phyloP scores from a whole-genome alignment of 2,329 filamentous ascomycete genomes.

The Calonectria montana region DNA sequence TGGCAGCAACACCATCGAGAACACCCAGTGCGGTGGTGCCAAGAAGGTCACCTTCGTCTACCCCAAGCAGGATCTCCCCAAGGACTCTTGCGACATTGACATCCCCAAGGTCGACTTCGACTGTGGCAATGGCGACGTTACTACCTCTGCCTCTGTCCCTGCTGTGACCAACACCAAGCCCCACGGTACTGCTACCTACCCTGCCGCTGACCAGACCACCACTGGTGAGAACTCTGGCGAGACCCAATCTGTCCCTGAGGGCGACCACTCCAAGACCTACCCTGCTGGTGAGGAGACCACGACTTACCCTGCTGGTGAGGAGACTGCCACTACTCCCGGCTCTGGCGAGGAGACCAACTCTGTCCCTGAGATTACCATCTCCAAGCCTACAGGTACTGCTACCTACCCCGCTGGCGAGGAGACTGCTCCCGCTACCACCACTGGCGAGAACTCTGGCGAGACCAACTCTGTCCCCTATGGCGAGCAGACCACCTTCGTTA shows the following conservation, averaged over 20 bases:
- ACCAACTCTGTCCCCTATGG: constrained; percentile 10
- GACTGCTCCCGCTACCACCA: constrained; percentile 33
- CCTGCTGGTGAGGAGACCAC: constrained; percentile 32
- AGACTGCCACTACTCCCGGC: constrained; percentile 24
- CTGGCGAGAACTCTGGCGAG: constrained; percentile 24
- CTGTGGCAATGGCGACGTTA: constrained; percentile 60
- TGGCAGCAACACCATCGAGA: constrained; percentile 78
- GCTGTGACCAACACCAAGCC: constrained; percentile 16
- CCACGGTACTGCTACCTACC: background rate
- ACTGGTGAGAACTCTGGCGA: constrained; percentile 26
- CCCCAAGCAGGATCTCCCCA: constrained; percentile 66
- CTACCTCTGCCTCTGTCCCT: constrained; percentile 31
- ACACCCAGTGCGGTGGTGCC: constrained; percentile 93
- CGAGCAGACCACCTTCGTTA: constrained; percentile 35
- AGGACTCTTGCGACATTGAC: constrained; percentile 75
- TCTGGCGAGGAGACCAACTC: constrained; percentile 26
- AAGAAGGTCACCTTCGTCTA: constrained; percentile 80
- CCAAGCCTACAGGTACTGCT: constrained; percentile 13
- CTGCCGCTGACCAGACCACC: constrained; percentile 26
- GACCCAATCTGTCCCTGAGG: constrained; percentile 6
- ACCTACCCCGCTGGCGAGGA: constrained; percentile 27
- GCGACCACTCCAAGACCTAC: constrained; percentile 5
- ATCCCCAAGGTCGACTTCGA: constrained; percentile 82
- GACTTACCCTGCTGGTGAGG: constrained; percentile 36
- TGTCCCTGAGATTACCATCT: constrained; percentile 24